Percentiles rank a stretch among this genome's conserved stretches.
Conservation (phyloP, 225 moss, liverwort and hornwort genomes). For the Polytrichum formosum region DNA sequence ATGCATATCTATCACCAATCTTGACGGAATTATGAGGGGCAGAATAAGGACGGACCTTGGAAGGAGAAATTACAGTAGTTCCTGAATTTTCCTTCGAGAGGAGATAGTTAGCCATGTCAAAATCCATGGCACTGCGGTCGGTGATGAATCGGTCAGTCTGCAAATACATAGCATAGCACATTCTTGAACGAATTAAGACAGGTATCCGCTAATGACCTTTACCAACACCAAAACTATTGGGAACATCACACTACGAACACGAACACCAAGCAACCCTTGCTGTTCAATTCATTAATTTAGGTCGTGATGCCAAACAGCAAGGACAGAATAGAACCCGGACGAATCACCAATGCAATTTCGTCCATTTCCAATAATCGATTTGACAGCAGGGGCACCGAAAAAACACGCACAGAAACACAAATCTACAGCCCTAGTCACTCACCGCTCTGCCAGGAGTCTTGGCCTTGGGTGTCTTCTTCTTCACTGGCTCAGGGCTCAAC, state of each 20-base stretch:
- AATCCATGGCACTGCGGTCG: conserved; percentile 19
- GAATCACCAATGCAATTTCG: too few species aligned
- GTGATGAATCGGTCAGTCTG: conserved; percentile 23
- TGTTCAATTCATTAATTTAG: too few species aligned
- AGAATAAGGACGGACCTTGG: not conserved
- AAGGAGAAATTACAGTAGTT: not conserved
- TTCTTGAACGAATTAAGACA: too few species aligned
- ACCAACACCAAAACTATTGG: too few species aligned
- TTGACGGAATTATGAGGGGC: not conserved
- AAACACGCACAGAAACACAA: not conserved
- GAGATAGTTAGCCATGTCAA: conserved; percentile 16
- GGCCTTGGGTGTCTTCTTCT: conserved; percentile 11
- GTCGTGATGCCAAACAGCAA: too few species aligned
- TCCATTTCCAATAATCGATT: too few species aligned
- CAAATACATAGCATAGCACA: not conserved
- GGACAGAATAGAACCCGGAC: too few species aligned
- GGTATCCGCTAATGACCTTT: too few species aligned
- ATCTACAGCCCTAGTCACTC: not conserved
- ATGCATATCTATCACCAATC: too few species aligned
- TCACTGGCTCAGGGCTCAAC: conserved; percentile 16
- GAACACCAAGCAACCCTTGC: too few species aligned
- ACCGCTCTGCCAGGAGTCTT: conserved; percentile 12
- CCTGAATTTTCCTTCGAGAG: conserved; percentile 15
- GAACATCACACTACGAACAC: too few species aligned
- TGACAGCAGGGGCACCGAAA: not conserved